Evolutionary conservation across 73 alveolate genomes (phyloP), one percentile per base, ranked within the genome.

Genomic region (Blepharisma japonicum): DNA sequence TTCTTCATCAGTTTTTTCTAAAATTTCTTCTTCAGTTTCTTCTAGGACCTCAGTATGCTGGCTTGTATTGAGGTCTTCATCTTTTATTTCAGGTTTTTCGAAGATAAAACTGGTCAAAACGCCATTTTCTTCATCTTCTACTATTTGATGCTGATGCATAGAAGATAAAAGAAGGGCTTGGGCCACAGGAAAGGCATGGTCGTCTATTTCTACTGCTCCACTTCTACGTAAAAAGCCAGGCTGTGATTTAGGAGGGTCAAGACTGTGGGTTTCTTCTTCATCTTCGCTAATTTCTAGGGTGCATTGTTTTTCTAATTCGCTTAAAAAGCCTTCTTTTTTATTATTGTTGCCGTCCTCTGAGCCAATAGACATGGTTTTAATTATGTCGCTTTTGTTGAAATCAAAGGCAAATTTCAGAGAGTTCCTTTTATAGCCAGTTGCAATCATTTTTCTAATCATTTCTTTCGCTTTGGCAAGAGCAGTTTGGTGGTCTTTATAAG

Each of bases 61-160:
- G 5, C 74, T 61, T 18, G 74, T 20, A 61, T 25, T 32, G 42
- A 32, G 42, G 42, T 32, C 50, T 25, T 20, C 39, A 2, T n/a
- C 14, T 20, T 25, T 25, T 20, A 61, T 39, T 2, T 61, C 74
- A 61, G 74, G 74, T 61, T 61, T 61, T 18, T 61, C 74, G 5
- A 61, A 61, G 23, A 61, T 61, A 61, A 18, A 61, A 61, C 74
- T 61, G 14, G 14, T 61, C 2, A 61, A n/a, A 8, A 61, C 18
- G 2, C 74, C 74, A 5, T 61, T 61, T 25, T 14, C 49, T 61
- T 61, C 74, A 2, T 61, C 74, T 9, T 61, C 74, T 9, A 61
- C 46, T 9, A 61, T 39, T 61, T 61, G 74, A 61, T 14, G 38
- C 50, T 14, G 38, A 61, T 61, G 14, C 47, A 61, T 61, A 20